These are phyloP conservation scores for Mortierella sp. DNA, from an alignment of 371 early-diverging fungal genomes.

Conservation along the genomic window DNA sequence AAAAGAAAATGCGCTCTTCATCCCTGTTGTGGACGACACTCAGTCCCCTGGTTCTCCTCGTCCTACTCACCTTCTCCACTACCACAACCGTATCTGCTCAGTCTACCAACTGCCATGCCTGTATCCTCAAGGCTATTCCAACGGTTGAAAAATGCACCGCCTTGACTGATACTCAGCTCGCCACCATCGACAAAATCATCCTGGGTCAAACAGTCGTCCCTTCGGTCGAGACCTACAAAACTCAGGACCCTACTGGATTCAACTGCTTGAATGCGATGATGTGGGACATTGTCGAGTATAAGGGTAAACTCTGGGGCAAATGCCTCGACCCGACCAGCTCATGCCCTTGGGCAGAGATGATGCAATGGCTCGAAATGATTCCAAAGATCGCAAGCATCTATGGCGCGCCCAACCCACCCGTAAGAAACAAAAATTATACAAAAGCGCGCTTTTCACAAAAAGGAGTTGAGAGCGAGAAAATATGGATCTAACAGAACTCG, in stretches of 20 bases:
- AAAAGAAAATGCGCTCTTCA: constrained; percentile 18
- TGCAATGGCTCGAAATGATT: constrained; percentile 36
- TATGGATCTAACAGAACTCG: neutral
- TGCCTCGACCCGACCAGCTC: constrained; percentile 18
- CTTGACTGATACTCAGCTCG: constrained; percentile 13
- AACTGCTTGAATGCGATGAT: constrained; percentile 23
- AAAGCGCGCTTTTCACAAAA: neutral
- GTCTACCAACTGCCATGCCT: constrained; percentile 22
- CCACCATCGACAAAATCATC: constrained; percentile 24
- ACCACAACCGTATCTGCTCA: constrained; percentile 16
- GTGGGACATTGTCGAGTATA: constrained; percentile 38
- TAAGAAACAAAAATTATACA: constrained; percentile 8
- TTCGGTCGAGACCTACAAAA: constrained; percentile 1
- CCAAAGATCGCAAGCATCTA: constrained; percentile 32
- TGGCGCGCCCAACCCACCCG: constrained; percentile 19
- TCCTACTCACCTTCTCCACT: constrained; percentile 4
- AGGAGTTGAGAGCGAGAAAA: too few relatives aligned
- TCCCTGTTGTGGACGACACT: constrained; percentile 1
- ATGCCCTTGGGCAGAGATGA: constrained; percentile 41
- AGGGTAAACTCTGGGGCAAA: constrained; percentile 24
- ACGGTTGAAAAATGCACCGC: constrained; percentile 13
- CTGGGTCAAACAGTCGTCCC: neutral
- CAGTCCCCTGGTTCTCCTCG: constrained; percentile 10
- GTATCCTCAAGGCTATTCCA: constrained; percentile 23
- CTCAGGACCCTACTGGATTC: constrained; percentile 21